phyloP scores from a whole-genome alignment of 306 rosid genomes.

The Ziziphus jujuba region DNA sequence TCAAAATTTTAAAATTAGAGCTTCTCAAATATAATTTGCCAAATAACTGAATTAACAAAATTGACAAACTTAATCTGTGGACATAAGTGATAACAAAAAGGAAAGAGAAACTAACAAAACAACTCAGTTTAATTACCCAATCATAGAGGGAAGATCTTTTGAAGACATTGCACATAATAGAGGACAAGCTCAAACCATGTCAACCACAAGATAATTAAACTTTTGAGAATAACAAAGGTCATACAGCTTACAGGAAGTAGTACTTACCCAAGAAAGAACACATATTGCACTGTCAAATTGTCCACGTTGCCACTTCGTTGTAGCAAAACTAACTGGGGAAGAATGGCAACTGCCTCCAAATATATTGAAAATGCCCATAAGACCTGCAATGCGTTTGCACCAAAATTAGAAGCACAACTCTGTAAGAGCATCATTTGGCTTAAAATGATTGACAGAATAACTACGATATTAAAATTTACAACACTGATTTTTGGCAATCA shows the following conservation, averaged over 20 bases:
- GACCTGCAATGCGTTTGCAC: conserved; percentile 44
- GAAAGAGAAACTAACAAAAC: not conserved
- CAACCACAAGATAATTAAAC: conserved; percentile 9
- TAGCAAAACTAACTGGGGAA: conserved; percentile 85
- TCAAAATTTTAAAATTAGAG: not conserved
- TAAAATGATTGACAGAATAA: conserved; percentile 7
- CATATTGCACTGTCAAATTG: conserved; percentile 91
- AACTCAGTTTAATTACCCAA: too few relatives aligned
- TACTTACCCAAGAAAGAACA: conserved; percentile 84
- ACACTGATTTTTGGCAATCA: not conserved
- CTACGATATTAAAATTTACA: not conserved
- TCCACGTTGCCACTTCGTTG: conserved; percentile 95
- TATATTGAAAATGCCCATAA: conserved; percentile 96
- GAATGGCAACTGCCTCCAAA: conserved; percentile 89
- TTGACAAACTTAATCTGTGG: too few relatives aligned
- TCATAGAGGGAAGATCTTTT: not conserved
- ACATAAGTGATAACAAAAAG: not conserved
- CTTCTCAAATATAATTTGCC: not conserved
- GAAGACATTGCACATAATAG: not conserved
- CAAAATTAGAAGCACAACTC: conserved; percentile 17
- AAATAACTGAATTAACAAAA: too few relatives aligned
- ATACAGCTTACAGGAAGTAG: conserved; percentile 4
- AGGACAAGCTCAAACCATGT: not conserved
- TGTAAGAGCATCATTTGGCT: conserved; percentile 1
- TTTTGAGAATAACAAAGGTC: conserved; percentile 1